Conservation (phyloP, 129 eudicot species). For the Sambucus nigra region DNA sequence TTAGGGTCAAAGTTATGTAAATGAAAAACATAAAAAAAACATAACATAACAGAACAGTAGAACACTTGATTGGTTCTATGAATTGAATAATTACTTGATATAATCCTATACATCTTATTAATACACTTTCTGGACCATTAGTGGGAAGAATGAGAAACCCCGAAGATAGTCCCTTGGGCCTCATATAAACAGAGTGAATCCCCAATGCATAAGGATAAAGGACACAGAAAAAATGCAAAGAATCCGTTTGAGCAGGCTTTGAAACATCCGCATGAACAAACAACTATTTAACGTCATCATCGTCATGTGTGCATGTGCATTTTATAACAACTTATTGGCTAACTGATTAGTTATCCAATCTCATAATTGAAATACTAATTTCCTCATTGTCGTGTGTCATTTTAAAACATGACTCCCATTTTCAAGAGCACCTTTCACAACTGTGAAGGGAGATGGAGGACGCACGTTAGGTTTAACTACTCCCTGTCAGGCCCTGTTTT, state of each 20-base stretch:
- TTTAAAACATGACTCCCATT: conserved; percentile 67
- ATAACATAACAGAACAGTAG: too few relatives aligned
- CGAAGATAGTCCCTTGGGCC: conserved; percentile 43
- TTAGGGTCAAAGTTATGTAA: too few relatives aligned
- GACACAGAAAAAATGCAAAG: conserved; percentile 76
- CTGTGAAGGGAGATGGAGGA: conserved; percentile 64
- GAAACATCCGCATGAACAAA: conserved; percentile 72
- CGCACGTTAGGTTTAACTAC: too few relatives aligned
- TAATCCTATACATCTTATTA: too few relatives aligned
- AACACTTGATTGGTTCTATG: too few relatives aligned
- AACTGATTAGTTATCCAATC: conserved; percentile 48
- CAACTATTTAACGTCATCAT: conserved; percentile 53
- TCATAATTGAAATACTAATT: conserved; percentile 62
- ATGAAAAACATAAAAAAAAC: too few relatives aligned
- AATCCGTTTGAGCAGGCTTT: conserved; percentile 53
- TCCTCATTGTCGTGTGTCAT: conserved; percentile 60
- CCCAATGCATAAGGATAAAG: conserved; percentile 87
- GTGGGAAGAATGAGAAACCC: conserved; percentile 36
- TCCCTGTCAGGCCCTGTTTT: too few relatives aligned
- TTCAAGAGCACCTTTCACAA: conserved; percentile 72
- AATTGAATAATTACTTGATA: too few relatives aligned
- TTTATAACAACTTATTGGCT: too few relatives aligned
- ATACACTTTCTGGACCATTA: too few relatives aligned
- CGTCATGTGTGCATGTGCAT: too few relatives aligned
- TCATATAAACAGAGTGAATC: conserved; percentile 69